Percentiles rank a stretch among this genome's conserved stretches.
Conservation (phyloP, 345 rosid genomes). For the Clausena lansium region DNA sequence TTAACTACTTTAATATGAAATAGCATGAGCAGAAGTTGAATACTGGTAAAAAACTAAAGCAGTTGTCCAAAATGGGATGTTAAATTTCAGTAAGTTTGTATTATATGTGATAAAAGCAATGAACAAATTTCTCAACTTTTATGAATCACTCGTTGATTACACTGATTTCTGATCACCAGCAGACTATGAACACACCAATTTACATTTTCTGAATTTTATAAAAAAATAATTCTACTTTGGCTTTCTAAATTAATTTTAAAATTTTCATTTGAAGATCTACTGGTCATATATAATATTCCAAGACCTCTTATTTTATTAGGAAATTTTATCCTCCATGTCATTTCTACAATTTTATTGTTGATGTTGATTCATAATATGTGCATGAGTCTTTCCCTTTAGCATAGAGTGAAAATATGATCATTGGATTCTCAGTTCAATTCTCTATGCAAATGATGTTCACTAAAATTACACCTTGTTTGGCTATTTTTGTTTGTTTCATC, state of each 20-base stretch:
- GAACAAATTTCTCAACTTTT: not conserved
- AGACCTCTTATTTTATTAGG: not conserved
- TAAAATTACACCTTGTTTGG: not conserved
- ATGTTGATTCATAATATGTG: not conserved
- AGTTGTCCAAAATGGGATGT: not conserved
- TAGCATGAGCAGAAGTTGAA: not conserved
- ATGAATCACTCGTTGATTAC: not conserved
- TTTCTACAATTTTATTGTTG: not conserved
- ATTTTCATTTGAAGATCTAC: too few species aligned
- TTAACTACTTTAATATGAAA: not conserved
- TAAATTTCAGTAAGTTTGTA: not conserved
- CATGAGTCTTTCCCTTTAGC: not conserved
- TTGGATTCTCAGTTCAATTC: not conserved
- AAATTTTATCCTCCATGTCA: not conserved
- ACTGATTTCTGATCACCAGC: not conserved
- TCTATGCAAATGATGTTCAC: not conserved
- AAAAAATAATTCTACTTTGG: not conserved
- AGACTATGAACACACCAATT: not conserved
- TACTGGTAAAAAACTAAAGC: not conserved
- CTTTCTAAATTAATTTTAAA: not conserved
- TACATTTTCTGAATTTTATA: not conserved
- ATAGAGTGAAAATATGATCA: not conserved
- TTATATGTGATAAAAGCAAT: not conserved
- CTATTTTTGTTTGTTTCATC: slow-evolving; percentile 3
- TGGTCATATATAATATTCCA: not conserved